Evolutionary conservation across 2,329 filamentous ascomycete genomes (phyloP).

Genomic region (Fusarium brachygibbosum): DNA sequence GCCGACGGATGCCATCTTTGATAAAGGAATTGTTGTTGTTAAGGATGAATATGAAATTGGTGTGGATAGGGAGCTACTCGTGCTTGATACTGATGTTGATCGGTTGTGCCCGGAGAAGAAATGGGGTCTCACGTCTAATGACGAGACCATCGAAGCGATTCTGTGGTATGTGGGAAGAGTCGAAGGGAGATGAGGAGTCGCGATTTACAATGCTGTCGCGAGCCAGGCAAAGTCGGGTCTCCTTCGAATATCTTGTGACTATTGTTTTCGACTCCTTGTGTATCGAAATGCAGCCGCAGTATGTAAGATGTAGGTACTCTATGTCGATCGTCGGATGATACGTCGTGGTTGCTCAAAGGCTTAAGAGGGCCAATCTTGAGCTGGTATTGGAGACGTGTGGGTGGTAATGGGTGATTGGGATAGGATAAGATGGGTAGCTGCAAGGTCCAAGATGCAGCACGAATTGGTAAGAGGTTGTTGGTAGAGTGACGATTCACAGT

Average conservation of each 20-base stretch:
- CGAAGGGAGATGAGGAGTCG: constrained; percentile 13
- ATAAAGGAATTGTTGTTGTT: constrained; percentile 7
- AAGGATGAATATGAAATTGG: constrained; percentile 10
- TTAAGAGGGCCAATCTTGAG: constrained; percentile 41
- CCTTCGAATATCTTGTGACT: constrained; percentile 19
- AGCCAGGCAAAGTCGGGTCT: constrained; percentile 14
- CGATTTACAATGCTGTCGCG: constrained; percentile 23
- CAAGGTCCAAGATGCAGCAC: constrained; percentile 22
- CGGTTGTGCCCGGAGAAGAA: constrained; percentile 46
- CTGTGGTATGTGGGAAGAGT: constrained; percentile 14
- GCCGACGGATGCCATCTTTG: constrained; percentile 50
- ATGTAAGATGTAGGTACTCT: constrained; percentile 37
- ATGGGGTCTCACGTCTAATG: constrained; percentile 49
- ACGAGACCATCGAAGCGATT: constrained; percentile 54
- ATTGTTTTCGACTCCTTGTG: constrained; percentile 9
- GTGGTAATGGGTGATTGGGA: constrained; percentile 23
- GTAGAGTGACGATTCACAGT: no score
- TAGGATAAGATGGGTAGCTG: constrained; percentile 18
- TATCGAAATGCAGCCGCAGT: constrained; percentile 23
- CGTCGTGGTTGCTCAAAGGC: constrained; percentile 32
- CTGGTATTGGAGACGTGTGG: constrained; percentile 42
- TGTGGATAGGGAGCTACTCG: constrained; percentile 23
- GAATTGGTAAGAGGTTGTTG: constrained; percentile 14
- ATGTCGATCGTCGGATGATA: constrained; percentile 31
- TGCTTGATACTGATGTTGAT: constrained; percentile 42